Conservation (phyloP, 108 stramenopile genomes). For the Fragilariopsis cylindrus region DNA sequence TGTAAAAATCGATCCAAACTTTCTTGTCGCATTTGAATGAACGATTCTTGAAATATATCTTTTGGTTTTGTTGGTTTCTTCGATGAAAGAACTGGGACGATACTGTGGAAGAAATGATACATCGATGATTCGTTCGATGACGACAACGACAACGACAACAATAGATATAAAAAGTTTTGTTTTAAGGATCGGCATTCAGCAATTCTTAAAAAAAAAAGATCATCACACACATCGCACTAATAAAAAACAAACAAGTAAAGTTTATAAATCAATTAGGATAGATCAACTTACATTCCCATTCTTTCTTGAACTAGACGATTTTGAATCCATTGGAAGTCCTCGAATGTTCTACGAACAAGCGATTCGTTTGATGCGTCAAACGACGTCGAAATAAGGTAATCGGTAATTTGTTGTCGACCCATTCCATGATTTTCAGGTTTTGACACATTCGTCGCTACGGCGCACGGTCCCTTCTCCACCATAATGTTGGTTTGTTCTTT, state of each 20-base stretch:
- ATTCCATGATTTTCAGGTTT: constrained; percentile 38
- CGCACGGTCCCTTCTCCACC: not conserved
- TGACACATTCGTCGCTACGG: constrained; percentile 25
- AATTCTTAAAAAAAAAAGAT: not conserved
- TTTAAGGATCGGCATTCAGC: not conserved
- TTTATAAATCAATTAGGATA: not conserved
- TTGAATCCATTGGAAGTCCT: constrained; percentile 38
- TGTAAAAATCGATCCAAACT: constrained; percentile 29
- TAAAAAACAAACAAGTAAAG: not conserved
- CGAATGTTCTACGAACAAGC: constrained; percentile 31
- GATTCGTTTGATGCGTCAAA: constrained; percentile 22
- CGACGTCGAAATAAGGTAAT: constrained; percentile 31
- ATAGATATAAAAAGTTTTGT: not conserved
- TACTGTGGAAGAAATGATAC: constrained; percentile 6
- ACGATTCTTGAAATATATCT: constrained; percentile 30
- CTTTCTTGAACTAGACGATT: constrained; percentile 32
- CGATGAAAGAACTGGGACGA: constrained; percentile 33
- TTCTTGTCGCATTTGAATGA: constrained; percentile 22
- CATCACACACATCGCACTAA: not conserved
- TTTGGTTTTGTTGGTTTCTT: constrained; percentile 11
- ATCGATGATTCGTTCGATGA: not conserved
- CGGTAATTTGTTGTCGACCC: constrained; percentile 15
- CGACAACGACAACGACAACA: not conserved
- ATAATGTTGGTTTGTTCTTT: not conserved
- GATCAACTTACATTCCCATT: constrained; percentile 26